Evolutionary conservation across 305 asterid species (phyloP).

Genomic region (Coffea humblotiana): DNA sequence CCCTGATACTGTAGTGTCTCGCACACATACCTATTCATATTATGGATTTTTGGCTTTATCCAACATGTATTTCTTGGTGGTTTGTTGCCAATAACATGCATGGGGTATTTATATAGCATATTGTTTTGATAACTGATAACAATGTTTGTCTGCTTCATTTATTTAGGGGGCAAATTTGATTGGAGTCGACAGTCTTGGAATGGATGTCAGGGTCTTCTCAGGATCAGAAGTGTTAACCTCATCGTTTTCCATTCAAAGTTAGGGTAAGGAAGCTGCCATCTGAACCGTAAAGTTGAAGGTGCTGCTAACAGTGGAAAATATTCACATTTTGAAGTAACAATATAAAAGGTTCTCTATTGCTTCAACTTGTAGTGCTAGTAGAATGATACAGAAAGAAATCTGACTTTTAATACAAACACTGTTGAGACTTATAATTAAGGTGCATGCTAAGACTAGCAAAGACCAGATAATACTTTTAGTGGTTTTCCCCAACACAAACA

Average conservation of each 20-base stretch:
- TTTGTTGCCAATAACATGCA: neutral
- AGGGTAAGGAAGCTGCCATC: constrained; percentile 43
- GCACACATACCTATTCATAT: neutral
- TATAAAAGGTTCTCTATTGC: neutral
- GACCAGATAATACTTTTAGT: neutral
- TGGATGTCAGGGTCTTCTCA: constrained; percentile 65
- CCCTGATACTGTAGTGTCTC: neutral
- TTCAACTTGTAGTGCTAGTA: neutral
- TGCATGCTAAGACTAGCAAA: neutral
- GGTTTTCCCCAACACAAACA: neutral
- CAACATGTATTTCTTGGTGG: neutral
- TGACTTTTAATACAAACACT: neutral
- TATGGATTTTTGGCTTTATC: neutral
- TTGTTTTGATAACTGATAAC: constrained; percentile 6
- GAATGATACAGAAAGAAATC: neutral
- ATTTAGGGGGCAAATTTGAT: constrained; percentile 60
- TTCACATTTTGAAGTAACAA: neutral
- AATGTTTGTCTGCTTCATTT: neutral
- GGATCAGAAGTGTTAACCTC: constrained; percentile 77
- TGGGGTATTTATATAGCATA: neutral
- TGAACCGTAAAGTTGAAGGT: neutral
- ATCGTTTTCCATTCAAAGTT: constrained; percentile 74
- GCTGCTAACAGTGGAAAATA: neutral
- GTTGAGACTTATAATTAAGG: neutral
- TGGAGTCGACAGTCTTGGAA: constrained; percentile 84